Conservation (phyloP, 306 rosid genomes). For the Rosa chinensis region DNA sequence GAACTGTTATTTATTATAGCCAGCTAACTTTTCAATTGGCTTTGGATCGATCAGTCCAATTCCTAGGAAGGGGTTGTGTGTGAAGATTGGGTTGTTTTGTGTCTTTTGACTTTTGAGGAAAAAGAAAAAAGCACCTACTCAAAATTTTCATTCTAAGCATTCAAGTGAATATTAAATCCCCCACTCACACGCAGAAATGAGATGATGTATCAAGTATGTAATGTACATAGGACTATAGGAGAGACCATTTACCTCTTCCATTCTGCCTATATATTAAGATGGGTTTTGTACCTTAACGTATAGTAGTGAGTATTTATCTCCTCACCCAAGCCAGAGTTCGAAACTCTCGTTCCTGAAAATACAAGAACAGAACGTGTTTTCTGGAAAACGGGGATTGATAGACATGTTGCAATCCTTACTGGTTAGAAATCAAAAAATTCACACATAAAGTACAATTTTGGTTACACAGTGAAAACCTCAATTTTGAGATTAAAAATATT, state of each 20-base stretch:
- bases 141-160: neutral
- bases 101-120: neutral
- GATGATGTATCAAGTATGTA: neutral
- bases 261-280: neutral
- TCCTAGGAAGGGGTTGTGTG: neutral
- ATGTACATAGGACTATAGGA: neutral
- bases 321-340: too few relatives aligned
- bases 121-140: neutral
- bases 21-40: neutral
- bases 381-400: too few relatives aligned
- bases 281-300: too few relatives aligned
- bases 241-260: neutral
- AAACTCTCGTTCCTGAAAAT: too few relatives aligned
- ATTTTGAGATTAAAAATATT: too few relatives aligned
- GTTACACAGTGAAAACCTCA: too few relatives aligned
- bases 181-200: neutral
- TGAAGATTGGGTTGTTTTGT: neutral
- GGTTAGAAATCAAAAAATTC: too few relatives aligned
- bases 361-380: too few relatives aligned
- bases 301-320: neutral
- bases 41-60: neutral
- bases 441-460: too few relatives aligned
- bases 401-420: too few relatives aligned
- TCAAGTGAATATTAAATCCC: neutral
- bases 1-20: neutral